Base-by-base conservation (phyloP, 129 eudicot genomes). In the Flaveria linearis region DNA sequence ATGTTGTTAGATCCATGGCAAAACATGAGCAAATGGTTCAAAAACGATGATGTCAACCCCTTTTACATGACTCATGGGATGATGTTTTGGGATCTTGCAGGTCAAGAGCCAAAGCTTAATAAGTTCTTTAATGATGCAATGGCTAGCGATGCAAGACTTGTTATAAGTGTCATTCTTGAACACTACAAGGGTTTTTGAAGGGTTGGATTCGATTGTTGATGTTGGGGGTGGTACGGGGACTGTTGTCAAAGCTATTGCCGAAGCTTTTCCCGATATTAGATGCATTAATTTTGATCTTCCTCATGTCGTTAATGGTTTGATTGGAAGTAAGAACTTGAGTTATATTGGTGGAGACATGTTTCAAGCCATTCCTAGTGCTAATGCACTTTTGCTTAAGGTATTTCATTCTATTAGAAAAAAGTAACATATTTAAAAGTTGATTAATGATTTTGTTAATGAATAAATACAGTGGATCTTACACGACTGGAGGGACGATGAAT, bases 191-290 rank as follows among this genome's bases (percentile, higher is more conserved):
- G 52, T 20, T 23, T 83, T 79, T 25, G 62, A 83, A 66, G 73
- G 79, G 10, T 12, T 78, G 11, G 62, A 73, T 43, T 67, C 80
- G 11, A 18, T 78, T 46, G 81, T 69, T n/a, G 83, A 83, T 51
- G 81, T 78, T 23, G 83, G 81, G 2, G 86, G 86, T 75, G 86
- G 86, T n/a, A 74, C 57, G 4, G 86, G 78, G 25, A 79, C 81
- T 1, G 46, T 79, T 43, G 76, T 72, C 20, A 60, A 66, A 57
- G 47, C 67, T 17, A 73, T 73, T 45, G 62, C 73, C 4, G 20
- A 68, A 12, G 36, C 56, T 10, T 67, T 71, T 73, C 82, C 72
- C 0, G n/a, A 18, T 25, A 12, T 76, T 12, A 36, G 16, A 7
- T 76, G 66, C 55, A 76, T 13, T 7, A 15, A 30, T 15, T 76